phyloP scores from a whole-genome alignment of 1,139 yeast species.

The Taiozyma onychis region DNA sequence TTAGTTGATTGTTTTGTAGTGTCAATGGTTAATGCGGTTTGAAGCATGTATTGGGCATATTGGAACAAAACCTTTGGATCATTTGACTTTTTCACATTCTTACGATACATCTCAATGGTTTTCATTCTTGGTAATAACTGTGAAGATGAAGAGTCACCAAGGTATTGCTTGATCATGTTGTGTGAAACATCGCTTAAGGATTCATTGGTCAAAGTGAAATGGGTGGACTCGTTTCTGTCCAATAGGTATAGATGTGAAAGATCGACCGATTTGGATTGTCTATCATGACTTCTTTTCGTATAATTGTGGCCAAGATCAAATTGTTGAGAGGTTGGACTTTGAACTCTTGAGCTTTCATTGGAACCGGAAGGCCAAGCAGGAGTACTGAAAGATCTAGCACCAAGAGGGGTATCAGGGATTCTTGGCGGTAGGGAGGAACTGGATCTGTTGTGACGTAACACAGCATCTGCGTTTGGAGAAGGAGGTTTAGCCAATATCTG shows the following conservation, averaged over 20 bases:
- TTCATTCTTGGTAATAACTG: constrained; percentile 71
- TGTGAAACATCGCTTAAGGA: constrained; percentile 34
- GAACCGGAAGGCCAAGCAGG: constrained; percentile 9
- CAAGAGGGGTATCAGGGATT: constrained; percentile 18
- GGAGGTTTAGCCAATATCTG: neutral
- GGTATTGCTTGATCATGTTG: constrained; percentile 37
- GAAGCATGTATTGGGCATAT: constrained; percentile 87
- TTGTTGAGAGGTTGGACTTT: constrained; percentile 13
- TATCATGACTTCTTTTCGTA: constrained; percentile 10
- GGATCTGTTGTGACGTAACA: constrained; percentile 3
- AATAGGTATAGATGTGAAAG: constrained; percentile 33
- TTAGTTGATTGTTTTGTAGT: constrained; percentile 11
- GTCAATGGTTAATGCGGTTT: constrained; percentile 67
- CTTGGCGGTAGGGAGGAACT: constrained; percentile 5
- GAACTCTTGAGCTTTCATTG: constrained; percentile 11
- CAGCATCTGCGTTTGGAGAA: neutral
- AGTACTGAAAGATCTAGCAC: constrained; percentile 18
- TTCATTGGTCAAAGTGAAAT: constrained; percentile 33
- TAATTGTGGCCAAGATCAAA: neutral
- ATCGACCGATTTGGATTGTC: constrained; percentile 31
- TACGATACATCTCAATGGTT: constrained; percentile 81
- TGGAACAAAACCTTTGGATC: constrained; percentile 85
- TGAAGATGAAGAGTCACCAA: constrained; percentile 41
- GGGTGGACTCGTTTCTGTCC: constrained; percentile 28
- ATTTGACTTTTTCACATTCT: constrained; percentile 77